A percentile compares a stretch with the other conserved stretches of the same genome.
Evolutionary conservation across 1,284 basidiomycete genomes (phyloP).

Genomic region (Sporisorium exsertum): DNA sequence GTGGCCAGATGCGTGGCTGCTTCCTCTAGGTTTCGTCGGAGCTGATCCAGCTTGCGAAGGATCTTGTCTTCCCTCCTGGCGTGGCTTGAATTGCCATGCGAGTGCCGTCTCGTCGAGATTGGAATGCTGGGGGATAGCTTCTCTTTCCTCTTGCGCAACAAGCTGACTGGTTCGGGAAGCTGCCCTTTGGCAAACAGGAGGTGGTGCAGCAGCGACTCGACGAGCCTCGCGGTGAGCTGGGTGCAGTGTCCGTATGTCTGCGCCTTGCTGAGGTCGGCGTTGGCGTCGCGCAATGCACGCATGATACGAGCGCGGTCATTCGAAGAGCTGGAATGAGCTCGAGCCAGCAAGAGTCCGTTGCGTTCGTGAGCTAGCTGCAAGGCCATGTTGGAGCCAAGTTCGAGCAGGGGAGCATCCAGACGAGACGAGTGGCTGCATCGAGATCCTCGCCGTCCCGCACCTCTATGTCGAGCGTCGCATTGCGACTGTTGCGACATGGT

Average conservation of each 20-base stretch:
- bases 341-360: constrained; percentile 17
- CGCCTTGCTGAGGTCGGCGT: constrained; percentile 31
- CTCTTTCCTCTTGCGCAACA: constrained; percentile 18
- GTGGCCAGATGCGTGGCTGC: constrained; percentile 17
- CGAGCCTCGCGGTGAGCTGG: constrained; percentile 37
- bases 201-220: constrained; percentile 42
- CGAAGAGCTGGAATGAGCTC: constrained; percentile 1
- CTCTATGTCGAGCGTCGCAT: not conserved
- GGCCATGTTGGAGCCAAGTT: constrained; percentile 39
- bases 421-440: constrained; percentile 35
- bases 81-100: constrained; percentile 11
- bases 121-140: not conserved
- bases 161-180: constrained; percentile 44
- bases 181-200: constrained; percentile 53
- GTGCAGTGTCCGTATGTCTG: constrained; percentile 39
- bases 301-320: constrained; percentile 19
- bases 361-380: constrained; percentile 34
- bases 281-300: not conserved
- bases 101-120: not conserved
- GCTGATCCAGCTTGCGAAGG: constrained; percentile 29
- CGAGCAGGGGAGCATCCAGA: constrained; percentile 22
- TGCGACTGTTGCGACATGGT: not conserved
- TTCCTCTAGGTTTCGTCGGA: constrained; percentile 16
- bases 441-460: constrained; percentile 13
- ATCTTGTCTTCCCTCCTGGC: constrained; percentile 21